Base-by-base conservation (phyloP, 2,329 filamentous ascomycete species). In the Xylariaceae sp. region DNA sequence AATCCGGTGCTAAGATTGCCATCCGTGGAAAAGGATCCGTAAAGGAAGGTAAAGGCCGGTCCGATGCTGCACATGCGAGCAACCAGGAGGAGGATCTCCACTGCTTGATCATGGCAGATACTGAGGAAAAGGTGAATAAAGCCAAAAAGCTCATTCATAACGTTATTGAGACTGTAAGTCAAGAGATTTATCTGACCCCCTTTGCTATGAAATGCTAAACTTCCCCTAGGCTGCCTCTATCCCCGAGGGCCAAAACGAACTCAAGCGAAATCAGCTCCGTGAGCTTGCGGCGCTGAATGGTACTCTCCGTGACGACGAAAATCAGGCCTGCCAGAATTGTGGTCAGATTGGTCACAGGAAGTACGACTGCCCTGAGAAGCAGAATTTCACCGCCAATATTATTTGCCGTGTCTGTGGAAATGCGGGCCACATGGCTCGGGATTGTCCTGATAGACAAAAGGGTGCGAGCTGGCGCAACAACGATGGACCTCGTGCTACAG, bases 71-170 rank as follows among this genome's bases (percentile, higher is more conserved):
- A 80, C 95, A 99, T 78, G 92, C 94, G 76, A 98, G 95, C 85
- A 99, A 99, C 83, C 95, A 99, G 84, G 95, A 99, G 82, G 95
- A 99, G 79, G 95, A 99, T 75, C 84, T 99, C 56, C 95, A 99
- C 79, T 99, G 95, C 78, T 82, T 99, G 74, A 98, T 99, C 79
- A 99, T 99, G 95, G 95, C 95, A 71, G 95, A 99, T 73, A 98
- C 94, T 33, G 96, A 99, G 80, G 95, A 99, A 63, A 99, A 99
- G 81, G 93, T 99, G 74, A 96, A 96, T 82, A 99, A 98, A 79
- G 95, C 95, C 65, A 99, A 98, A 82, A 92, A 96, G 78, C 79
- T 98, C 61, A 96, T 99, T 63, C 94, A 99, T 78, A 97, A 98
- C 67, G 90, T 99, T 71, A 98, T 99, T 73, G 95, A 99, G 78